Conservation (phyloP, 208 protist species). For the Naegleria fowleri region DNA sequence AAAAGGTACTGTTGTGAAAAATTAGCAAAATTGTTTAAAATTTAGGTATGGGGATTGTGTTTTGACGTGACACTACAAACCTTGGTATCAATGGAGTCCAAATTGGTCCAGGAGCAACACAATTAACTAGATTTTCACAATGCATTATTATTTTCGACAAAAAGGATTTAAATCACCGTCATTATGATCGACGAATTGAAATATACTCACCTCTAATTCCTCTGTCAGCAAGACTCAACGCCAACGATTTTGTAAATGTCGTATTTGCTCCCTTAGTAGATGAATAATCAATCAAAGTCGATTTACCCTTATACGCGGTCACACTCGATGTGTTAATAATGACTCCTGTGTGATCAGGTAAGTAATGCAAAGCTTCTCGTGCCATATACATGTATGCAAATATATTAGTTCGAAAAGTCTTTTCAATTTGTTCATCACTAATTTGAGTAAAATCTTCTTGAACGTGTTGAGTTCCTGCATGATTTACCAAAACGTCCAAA, state of each 20-base stretch:
- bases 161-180: too few species aligned
- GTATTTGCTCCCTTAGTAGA: conserved; percentile 51
- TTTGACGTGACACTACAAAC: too few species aligned
- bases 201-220: conserved; percentile 34
- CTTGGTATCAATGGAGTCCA: conserved; percentile 46
- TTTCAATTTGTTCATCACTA: conserved; percentile 45
- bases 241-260: conserved; percentile 45
- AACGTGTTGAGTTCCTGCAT: conserved; percentile 35
- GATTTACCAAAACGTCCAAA: conserved; percentile 47
- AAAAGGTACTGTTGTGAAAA: conserved; percentile 21
- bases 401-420: conserved; percentile 50
- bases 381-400: conserved; percentile 47
- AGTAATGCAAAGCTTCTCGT: conserved; percentile 31
- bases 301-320: conserved; percentile 35
- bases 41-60: too few species aligned
- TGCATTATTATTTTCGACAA: too few species aligned
- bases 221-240: conserved; percentile 34
- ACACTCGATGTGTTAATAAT: conserved; percentile 54
- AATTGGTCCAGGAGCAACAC: conserved; percentile 51
- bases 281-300: conserved; percentile 46
- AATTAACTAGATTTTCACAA: conserved; percentile 53
- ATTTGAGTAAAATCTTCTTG: conserved; percentile 42
- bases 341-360: conserved; percentile 33
- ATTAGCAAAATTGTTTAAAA: too few species aligned
- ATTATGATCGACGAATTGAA: too few species aligned